These are phyloP conservation scores for Eimeria praecox DNA, from an alignment of 169 alveolate genomes.

Conservation along the genomic window DNA sequence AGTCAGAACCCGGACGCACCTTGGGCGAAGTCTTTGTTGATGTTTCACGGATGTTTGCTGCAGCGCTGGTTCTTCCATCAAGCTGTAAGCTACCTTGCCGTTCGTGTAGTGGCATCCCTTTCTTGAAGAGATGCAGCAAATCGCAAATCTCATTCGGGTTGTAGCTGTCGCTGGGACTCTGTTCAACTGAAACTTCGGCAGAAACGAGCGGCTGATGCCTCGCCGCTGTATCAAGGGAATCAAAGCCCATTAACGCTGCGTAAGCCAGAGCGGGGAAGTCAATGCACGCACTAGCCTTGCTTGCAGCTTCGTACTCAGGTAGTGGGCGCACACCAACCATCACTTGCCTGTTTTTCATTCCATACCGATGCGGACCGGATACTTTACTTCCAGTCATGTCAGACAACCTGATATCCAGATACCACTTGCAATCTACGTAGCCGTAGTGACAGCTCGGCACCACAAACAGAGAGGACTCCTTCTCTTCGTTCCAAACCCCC, in stretches of 20 bases:
- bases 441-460: no score
- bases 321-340: neutral
- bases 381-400: neutral
- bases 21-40: neutral
- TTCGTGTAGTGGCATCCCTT: neutral
- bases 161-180: neutral
- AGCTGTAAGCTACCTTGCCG: neutral
- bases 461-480: constrained; percentile 19
- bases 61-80: neutral
- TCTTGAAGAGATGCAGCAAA: neutral
- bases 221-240: constrained; percentile 8
- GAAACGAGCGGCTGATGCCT: neutral
- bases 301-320: neutral
- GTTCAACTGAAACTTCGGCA: neutral
- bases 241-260: constrained; percentile 10
- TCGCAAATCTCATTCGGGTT: neutral
- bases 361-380: neutral
- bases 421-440: no score
- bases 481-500: constrained; percentile 30
- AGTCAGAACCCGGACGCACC: neutral
- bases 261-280: neutral
- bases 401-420: neutral
- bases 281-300: neutral
- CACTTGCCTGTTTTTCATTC: neutral
- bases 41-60: neutral